Conservation (phyloP, 2,329 filamentous ascomycete species). For the Exophiala aquamarina region DNA sequence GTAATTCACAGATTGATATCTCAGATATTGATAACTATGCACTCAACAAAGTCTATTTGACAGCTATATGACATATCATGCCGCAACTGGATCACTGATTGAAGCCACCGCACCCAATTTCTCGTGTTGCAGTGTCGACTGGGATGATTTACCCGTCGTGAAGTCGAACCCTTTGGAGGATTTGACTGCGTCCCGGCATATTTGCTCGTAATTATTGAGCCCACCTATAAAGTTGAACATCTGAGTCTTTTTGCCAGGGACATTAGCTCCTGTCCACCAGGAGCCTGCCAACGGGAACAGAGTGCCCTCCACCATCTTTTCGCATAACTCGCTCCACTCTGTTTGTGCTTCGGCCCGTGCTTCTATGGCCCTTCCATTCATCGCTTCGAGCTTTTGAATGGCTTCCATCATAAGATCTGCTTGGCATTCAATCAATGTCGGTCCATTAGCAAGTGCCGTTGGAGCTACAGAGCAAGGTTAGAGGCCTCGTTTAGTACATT, state of each 20-base stretch:
- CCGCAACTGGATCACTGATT: no score
- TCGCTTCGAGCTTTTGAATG: conserved; percentile 50
- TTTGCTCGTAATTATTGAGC: conserved; percentile 18
- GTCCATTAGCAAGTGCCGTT: conserved; percentile 27
- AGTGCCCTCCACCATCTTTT: conserved; percentile 46
- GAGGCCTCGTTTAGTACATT: neutral
- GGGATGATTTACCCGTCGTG: no score
- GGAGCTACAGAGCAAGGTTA: conserved; percentile 27
- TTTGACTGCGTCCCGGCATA: conserved; percentile 10
- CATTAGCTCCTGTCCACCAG: conserved; percentile 57
- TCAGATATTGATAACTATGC: no score
- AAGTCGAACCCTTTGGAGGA: conserved; percentile 26
- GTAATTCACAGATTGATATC: no score
- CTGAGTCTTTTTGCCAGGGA: conserved; percentile 50
- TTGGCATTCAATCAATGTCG: conserved; percentile 54
- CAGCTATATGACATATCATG: no score
- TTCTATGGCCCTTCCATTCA: conserved; percentile 52
- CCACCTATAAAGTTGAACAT: conserved; percentile 18
- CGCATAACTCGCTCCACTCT: conserved; percentile 52
- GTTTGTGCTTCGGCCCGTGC: conserved; percentile 46
- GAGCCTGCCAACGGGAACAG: conserved; percentile 52
- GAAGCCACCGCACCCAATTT: no score
- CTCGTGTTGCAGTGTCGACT: no score
- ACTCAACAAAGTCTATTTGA: no score
- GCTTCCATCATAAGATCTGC: conserved; percentile 45